Evolutionary conservation across 805 yeast genomes (phyloP), one percentile per base, ranked within the genome.

Genomic region (Hanseniaspora meyeri): DNA sequence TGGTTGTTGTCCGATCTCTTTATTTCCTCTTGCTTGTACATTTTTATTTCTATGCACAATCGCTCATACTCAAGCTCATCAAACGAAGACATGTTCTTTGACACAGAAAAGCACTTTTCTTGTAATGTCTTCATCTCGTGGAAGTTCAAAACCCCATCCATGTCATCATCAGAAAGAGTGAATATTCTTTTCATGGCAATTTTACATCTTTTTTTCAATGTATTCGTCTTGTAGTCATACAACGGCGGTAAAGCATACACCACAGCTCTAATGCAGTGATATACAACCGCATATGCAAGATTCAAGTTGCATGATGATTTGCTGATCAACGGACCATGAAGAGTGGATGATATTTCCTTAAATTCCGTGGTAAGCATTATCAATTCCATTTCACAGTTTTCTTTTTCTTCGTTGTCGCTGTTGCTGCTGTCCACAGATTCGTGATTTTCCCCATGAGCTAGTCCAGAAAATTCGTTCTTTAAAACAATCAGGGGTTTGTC

Each of bases 171-270:
- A 61, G 91, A 80, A 1, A 93, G 72, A 62, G 87, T 81, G 65
- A 93, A 93, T 1, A 95, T 79, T 55, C 98, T 72, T 57, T 80
- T 80, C 47, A 93, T 71, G 0, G 97, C 97, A 1, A 77, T 73
- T 0, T 80, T 72, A 0, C 95, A 89, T 11, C 81, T 74, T 0
- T 90, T 88, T 63, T 90, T 91, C 62, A 93, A 71, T 49, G 74
- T 78, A 1, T 93, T 91, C 59, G 85, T 88, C 63, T 89, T 87
- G n/a, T 95, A 82, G 66, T 93, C 97, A 64, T 83, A 93, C 29
- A 93, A 68, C 0, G 99, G 98, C 0, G 96, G 82, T 10, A 93
- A 78, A 0, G 99, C 98, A 67, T 87, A 89, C 0, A 91, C 85
- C 0, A 91, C 89, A 0, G 97, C 91, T 50, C 97, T 70, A 66